Evolutionary conservation across 768 basidiomycete genomes (phyloP), one percentile per base, ranked within the genome.

Genomic region (Gloeopeniophorella convolvens): DNA sequence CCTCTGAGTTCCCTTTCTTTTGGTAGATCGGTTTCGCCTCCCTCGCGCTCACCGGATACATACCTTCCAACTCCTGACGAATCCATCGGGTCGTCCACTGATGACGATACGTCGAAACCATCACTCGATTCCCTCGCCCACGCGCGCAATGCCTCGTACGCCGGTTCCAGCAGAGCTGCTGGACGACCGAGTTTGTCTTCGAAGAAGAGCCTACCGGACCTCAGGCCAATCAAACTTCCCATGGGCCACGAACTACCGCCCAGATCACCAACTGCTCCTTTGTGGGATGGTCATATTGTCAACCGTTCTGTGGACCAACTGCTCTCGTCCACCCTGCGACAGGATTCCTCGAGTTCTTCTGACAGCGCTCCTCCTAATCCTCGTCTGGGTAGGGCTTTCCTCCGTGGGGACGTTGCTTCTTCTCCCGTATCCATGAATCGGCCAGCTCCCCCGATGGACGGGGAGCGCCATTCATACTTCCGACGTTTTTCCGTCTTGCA

Each of bases 391-490:
- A 62, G 61, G 36, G 53, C 59, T 27, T 63, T 56, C 21, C 44
- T 55, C 15, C 65, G 64, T 45, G 70, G 70, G 18, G 61, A 63
- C 20, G 60, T 66, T 50, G 45, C 67, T 54, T 24, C 62, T 24
- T 72, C 77, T 7, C 74, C 76, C 26, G 65, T 71, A 3, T 60
- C 66, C 18, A 55, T 63, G 7, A 70, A 69, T 34, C 72, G 69
- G 35, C 66, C 73, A 1, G 70, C 76, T 3, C 77, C 79, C 16
- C 73, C 81, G 4, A 80, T 87, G 66, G 82, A 90, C 34, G 76
- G 79, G 3, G 89, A 94, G 61, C 80, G 89, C 20, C 87, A 91
- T 60, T 88, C 90, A 1, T 98, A 99, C 67, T 99, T 99, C 69
- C 84, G 85, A 31, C 82, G 93, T n/a, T 72, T 95, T 20, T 92